Base-by-base conservation (phyloP, 2,329 filamentous ascomycete species). In the Colletotrichum noveboracense region DNA sequence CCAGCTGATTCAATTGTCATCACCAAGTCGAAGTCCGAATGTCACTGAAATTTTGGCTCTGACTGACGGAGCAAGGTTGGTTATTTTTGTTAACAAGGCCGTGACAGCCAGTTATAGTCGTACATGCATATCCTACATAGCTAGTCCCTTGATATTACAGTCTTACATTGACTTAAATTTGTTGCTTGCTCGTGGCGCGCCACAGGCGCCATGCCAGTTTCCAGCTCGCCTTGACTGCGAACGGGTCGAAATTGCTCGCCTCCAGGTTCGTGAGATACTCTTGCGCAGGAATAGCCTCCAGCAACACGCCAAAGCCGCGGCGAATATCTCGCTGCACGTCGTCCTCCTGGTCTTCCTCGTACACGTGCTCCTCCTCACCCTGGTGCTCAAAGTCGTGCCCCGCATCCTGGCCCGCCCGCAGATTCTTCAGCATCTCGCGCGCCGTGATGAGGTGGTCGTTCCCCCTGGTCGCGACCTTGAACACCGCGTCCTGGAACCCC, bases 401-500 rank as follows among this genome's bases (percentile, higher is more conserved):
- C 0, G 95, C 91, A 65, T 92, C 93, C 79, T 94, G 86, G 3
- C 96, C 95, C 6, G 92, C 92, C 70, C 91, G 91, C 24, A 98
- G 86, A 80, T 94, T 95, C 81, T 92, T 93, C 76, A 98, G 85
- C 96, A 99, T 98, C 83, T 98, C 95, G 75, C 96, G 89, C 3
- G 94, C 96, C 0, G 96, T 98, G 79, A 98, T 98, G 38, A 99
- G 88, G 84, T 99, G 97, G 83, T 99, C 97, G 81, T 97, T 97
- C 8, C 97, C 97, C 48, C 96, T 91, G 0, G 97, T 99, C 1
- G 97, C 97, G 16, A 99, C 95, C 6, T 92, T 90, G 84, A 98
- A 99, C 1, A 98, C 92, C 5, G 96, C 96, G 84, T 99, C 96
- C 76, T 94, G 93, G 21, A 98, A 88, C 0, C 96, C 96, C 0